Base-by-base conservation (phyloP, 306 rosid genomes). In the Cicer pinnatifidum region DNA sequence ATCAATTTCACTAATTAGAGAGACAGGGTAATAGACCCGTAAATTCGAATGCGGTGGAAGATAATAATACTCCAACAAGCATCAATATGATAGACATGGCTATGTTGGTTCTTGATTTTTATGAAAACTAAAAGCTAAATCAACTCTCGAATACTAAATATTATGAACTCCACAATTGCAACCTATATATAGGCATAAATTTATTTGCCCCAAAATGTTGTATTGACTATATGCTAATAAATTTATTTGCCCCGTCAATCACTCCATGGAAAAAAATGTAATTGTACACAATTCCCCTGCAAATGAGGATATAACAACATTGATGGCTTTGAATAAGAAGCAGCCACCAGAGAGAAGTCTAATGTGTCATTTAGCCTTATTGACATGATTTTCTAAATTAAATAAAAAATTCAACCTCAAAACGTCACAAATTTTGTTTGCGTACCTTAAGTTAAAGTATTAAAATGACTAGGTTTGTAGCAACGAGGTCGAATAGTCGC, bases 221-320 rank as follows among this genome's bases (percentile, higher is more conserved):
- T 28, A 3, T 28, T 28, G 35, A 3, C 20, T 59, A 39, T 15
- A 47, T 50, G n/a, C 1, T 33, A 52, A 71, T 20, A 59, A 78
- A 67, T 63, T 71, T 40, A 23, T 33, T 3, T 11, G 1, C 38
- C 17, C 79, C 82, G 82, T 72, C 66, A 77, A 82, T 77, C 76
- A 72, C 85, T 82, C 76, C 68, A 47, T 15, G 5, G 8, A 62
- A 51, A 51, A 11, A 5, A 6, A n/a, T 8, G 1, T 46, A 47
- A 58, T 58, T 69, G 7, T 15, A 33, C 45, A 1, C 38, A 59
- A 58, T 47, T 69, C 6, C n/a, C 40, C n/a, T 11, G 12, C 45
- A 23, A 44, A 19, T 1, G 12, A 2, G 6, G 9, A 15, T 28
- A 50, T 69, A 17, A 52, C 28, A 13, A 37, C 37, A 13, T 13